Evolutionary conservation across 2,329 filamentous ascomycete genomes (phyloP).

Genomic region (Parastagonospora avenae): DNA sequence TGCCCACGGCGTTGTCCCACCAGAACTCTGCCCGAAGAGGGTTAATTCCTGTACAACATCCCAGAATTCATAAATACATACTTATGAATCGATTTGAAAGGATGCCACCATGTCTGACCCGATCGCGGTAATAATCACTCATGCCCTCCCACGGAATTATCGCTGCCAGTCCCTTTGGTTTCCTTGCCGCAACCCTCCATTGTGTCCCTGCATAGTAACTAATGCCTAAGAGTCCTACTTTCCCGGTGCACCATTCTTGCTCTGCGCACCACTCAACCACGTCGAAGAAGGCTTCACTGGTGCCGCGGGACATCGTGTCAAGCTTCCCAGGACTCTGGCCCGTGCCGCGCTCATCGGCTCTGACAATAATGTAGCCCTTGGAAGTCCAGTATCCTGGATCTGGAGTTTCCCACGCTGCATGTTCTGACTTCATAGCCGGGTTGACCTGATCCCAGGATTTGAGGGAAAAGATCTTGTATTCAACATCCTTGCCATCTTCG

Average conservation of each 20-base stretch:
- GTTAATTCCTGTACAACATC: too few relatives aligned
- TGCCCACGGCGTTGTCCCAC: constrained; percentile 70
- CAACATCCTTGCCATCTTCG: too few relatives aligned
- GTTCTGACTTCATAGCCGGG: constrained; percentile 42
- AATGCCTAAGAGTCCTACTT: constrained; percentile 58
- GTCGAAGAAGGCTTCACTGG: constrained; percentile 58
- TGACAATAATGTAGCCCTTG: constrained; percentile 45
- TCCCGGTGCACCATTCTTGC: constrained; percentile 57
- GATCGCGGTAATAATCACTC: constrained; percentile 59
- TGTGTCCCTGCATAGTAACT: constrained; percentile 60
- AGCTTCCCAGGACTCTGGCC: constrained; percentile 59
- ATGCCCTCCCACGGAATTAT: constrained; percentile 64
- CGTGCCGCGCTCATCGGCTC: constrained; percentile 57
- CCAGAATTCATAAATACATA: too few relatives aligned
- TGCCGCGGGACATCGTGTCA: constrained; percentile 60
- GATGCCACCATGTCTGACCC: constrained; percentile 48
- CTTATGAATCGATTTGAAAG: constrained; percentile 46
- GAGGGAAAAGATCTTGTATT: constrained; percentile 58
- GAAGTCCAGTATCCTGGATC: constrained; percentile 49
- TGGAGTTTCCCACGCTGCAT: constrained; percentile 54
- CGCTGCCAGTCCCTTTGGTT: constrained; percentile 57
- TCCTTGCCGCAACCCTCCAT: constrained; percentile 59
- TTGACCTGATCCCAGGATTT: constrained; percentile 53
- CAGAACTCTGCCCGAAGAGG: too few relatives aligned
- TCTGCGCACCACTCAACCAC: constrained; percentile 59